Evolutionary conservation across 305 asterid genomes (phyloP).

Genomic region (Solanum chacoense): DNA sequence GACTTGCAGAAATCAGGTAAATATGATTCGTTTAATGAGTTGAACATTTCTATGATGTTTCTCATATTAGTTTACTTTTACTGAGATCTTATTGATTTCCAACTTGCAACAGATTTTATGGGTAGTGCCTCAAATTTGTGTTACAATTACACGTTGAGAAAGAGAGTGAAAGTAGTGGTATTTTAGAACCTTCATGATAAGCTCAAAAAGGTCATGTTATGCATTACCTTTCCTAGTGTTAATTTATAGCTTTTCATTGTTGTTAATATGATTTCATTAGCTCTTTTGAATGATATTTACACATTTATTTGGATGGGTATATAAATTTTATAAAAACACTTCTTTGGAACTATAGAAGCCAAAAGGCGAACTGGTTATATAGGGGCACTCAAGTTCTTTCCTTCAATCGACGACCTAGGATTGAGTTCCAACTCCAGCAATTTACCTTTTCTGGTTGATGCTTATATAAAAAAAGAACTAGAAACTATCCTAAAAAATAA

Average conservation of each 20-base stretch:
- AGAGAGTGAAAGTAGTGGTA: background rate
- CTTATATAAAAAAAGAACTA: background rate
- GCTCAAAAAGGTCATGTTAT: background rate
- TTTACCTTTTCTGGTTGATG: background rate
- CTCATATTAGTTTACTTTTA: background rate
- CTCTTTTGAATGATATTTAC: background rate
- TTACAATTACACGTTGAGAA: background rate
- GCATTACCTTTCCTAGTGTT: background rate
- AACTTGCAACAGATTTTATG: background rate
- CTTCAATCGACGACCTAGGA: background rate
- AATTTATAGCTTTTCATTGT: background rate
- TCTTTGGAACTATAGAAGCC: background rate
- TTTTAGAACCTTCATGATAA: background rate
- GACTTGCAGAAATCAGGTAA: constrained; percentile 77
- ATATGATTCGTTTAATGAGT: background rate
- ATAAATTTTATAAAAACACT: background rate
- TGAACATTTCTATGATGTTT: background rate
- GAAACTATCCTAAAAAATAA: background rate
- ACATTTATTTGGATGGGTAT: background rate
- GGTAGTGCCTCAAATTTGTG: background rate
- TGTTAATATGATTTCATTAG: background rate
- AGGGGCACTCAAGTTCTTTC: background rate
- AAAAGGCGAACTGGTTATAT: background rate
- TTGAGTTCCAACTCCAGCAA: background rate
- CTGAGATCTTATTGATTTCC: background rate